Evolutionary conservation across 257 asterid species (phyloP).

Genomic region (Haberlea rhodopensis): DNA sequence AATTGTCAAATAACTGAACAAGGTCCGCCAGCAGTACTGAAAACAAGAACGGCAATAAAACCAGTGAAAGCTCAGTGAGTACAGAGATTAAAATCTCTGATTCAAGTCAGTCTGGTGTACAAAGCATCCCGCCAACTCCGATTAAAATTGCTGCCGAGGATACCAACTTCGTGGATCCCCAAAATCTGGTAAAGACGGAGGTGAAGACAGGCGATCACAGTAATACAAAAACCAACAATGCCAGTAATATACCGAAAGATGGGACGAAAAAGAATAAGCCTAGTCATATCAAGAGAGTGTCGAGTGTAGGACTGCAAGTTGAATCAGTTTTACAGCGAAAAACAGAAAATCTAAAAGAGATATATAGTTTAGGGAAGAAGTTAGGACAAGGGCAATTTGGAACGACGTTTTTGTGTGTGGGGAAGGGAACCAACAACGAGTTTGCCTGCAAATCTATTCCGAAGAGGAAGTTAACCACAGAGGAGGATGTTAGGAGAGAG

Average conservation of each 20-base stretch:
- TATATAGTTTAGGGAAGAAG: constrained; percentile 59
- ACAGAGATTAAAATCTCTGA: constrained; percentile 33
- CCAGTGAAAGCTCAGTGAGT: constrained; percentile 29
- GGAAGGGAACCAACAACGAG: constrained; percentile 52
- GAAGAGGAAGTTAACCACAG: constrained; percentile 61
- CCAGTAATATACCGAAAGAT: constrained; percentile 30
- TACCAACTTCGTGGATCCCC: constrained; percentile 10
- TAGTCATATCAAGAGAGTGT: constrained; percentile 50
- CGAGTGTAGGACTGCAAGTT: constrained; percentile 67
- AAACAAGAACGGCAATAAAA: constrained; percentile 7
- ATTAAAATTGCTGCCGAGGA: constrained; percentile 35
- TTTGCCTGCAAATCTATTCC: constrained; percentile 85
- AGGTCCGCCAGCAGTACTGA: constrained; percentile 24
- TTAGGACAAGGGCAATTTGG: constrained; percentile 91
- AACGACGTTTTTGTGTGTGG: constrained; percentile 62
- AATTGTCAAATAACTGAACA: too few relatives aligned
- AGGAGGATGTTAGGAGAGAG: constrained; percentile 87
- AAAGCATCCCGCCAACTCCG: constrained; percentile 43
- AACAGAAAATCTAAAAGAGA: constrained; percentile 70
- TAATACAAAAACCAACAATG: constrained; percentile 1
- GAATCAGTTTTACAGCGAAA: constrained; percentile 70
- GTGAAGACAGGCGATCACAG: constrained; percentile 5
- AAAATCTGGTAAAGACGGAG: constrained; percentile 9
- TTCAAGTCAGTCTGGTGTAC: constrained; percentile 29
- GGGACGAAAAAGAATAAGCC: constrained; percentile 32